Percentiles rank a stretch among this genome's conserved stretches.
Conservation (phyloP, 139 green algal species). For the Picochlorum sp. region DNA sequence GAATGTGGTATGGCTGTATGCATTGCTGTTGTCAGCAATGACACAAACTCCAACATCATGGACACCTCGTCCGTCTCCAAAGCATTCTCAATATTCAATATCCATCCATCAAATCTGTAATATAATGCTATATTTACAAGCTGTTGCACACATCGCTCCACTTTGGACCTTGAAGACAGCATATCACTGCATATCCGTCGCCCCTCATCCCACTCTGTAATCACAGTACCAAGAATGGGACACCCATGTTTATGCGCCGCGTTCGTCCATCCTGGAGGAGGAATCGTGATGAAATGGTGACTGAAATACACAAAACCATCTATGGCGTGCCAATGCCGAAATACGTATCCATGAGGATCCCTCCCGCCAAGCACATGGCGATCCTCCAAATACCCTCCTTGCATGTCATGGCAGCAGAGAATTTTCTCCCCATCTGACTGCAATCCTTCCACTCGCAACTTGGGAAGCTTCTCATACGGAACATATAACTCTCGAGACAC, state of each 20-base stretch:
- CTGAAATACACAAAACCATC: constrained; percentile 80
- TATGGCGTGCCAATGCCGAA: constrained; percentile 55
- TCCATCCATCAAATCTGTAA: constrained; percentile 79
- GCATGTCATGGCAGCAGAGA: constrained; percentile 81
- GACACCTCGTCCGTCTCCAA: constrained; percentile 32
- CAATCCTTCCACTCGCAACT: not conserved
- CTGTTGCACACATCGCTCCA: constrained; percentile 33
- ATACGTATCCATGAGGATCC: constrained; percentile 17
- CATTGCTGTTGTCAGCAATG: constrained; percentile 14
- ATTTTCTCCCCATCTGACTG: constrained; percentile 34
- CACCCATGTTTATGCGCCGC: constrained; percentile 63
- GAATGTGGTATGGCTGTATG: constrained; percentile 14
- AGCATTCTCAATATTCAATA: constrained; percentile 82
- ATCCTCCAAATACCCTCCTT: constrained; percentile 61
- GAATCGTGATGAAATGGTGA: constrained; percentile 54
- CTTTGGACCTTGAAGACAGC: constrained; percentile 24
- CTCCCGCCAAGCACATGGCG: constrained; percentile 13
- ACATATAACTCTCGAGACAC: too few relatives aligned
- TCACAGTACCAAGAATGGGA: constrained; percentile 63
- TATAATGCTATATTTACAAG: constrained; percentile 46
- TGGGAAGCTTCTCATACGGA: too few relatives aligned
- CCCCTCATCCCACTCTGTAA: constrained; percentile 66
- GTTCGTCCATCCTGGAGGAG: constrained; percentile 60
- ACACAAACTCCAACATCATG: constrained; percentile 59
- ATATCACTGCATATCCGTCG: constrained; percentile 37